Conservation (phyloP, 2,329 filamentous ascomycete species). For the Talaromyces sp. region DNA sequence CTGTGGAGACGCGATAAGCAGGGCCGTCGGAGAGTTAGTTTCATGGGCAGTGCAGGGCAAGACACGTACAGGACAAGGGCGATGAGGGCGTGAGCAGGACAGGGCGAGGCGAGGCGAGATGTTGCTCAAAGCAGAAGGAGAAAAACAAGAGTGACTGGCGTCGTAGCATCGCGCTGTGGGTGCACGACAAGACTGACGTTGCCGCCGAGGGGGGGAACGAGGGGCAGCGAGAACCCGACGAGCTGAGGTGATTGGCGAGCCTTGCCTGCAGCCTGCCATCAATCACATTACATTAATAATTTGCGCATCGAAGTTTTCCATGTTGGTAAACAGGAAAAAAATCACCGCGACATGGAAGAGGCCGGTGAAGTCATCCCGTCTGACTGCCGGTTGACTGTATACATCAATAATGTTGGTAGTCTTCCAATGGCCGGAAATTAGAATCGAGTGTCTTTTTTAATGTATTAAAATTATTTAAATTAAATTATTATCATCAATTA, state of each 20-base stretch:
- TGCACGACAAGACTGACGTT: neutral
- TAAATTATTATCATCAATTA: too few species aligned
- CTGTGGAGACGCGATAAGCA: slow-evolving; percentile 1
- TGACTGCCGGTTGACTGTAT: too few species aligned
- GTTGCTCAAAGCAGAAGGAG: neutral
- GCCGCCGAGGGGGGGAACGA: slow-evolving; percentile 2
- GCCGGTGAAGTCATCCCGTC: too few species aligned
- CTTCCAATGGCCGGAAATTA: neutral
- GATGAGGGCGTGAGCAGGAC: neutral
- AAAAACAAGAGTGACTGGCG: neutral
- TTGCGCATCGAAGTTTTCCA: too few species aligned
- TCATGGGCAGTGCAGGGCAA: neutral
- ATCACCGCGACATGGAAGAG: too few species aligned
- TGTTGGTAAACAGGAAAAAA: too few species aligned
- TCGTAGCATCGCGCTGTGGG: neutral
- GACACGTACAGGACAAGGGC: neutral
- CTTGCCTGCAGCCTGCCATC: neutral
- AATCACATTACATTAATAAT: neutral
- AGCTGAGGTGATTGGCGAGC: slow-evolving; percentile 1
- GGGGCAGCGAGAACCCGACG: neutral
- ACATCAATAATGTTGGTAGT: too few species aligned
- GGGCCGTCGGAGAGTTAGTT: neutral
- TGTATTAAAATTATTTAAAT: neutral
- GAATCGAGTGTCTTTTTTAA: neutral
- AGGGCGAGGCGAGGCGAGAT: neutral